These are phyloP conservation scores for Microcyclosporella mali DNA, from an alignment of 2,329 filamentous ascomycete species.

Conservation along the genomic window DNA sequence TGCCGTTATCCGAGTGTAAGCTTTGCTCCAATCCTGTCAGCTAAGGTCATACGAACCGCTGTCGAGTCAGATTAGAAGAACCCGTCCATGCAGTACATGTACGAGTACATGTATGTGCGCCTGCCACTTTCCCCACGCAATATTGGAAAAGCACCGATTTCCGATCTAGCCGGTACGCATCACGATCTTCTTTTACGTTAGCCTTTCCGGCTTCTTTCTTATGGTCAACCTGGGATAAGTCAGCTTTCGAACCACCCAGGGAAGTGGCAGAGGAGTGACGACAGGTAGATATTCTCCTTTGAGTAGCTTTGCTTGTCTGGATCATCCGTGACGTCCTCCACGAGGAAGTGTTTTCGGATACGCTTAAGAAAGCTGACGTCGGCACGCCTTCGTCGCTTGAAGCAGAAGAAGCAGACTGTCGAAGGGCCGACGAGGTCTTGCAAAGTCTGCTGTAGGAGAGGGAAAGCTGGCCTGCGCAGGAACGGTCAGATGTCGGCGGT, in stretches of 20 bases:
- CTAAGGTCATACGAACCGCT: too few relatives aligned
- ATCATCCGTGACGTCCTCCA: slow-evolving; percentile 42
- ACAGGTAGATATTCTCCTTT: slow-evolving; percentile 48
- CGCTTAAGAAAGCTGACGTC: slow-evolving; percentile 50
- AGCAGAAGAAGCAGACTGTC: slow-evolving; percentile 78
- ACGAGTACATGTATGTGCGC: too few relatives aligned
- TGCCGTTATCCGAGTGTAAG: too few relatives aligned
- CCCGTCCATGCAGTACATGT: too few relatives aligned
- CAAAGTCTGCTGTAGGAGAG: slow-evolving; percentile 73
- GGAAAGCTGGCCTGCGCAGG: slow-evolving; percentile 62
- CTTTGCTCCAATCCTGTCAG: too few relatives aligned
- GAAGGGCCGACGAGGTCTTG: slow-evolving; percentile 60
- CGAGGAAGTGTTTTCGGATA: slow-evolving; percentile 23
- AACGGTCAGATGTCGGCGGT: too few relatives aligned
- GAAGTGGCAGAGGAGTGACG: slow-evolving; percentile 16
- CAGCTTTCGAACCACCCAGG: neutral
- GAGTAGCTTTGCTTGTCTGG: slow-evolving; percentile 41
- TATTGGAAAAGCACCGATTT: too few relatives aligned
- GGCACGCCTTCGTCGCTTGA: slow-evolving; percentile 81
- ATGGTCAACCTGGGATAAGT: slow-evolving; percentile 18
- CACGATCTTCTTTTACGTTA: neutral
- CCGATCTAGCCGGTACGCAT: too few relatives aligned
- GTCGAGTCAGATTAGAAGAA: too few relatives aligned
- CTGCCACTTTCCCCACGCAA: too few relatives aligned
- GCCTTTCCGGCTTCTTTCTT: slow-evolving; percentile 16